phyloP scores from a whole-genome alignment of 2,329 filamentous ascomycete species.

The Sphaerulina vaccinii region DNA sequence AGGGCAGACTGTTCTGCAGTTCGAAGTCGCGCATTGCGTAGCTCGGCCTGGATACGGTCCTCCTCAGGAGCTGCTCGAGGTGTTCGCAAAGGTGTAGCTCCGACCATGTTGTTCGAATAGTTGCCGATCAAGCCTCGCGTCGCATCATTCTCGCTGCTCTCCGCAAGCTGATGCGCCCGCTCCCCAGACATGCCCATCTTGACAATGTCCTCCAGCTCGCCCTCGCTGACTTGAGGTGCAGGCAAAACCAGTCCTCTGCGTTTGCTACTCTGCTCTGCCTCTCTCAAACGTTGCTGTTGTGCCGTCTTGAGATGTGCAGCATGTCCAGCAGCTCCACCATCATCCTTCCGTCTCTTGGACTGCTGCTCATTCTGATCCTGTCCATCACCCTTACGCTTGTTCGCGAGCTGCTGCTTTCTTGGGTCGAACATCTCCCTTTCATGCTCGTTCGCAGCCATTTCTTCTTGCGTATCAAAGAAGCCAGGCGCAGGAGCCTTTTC shows the following conservation, averaged over 20 bases:
- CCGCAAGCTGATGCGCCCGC: conserved; percentile 72
- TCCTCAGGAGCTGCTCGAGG: conserved; percentile 88
- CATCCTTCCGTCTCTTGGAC: conserved; percentile 79
- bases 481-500: conserved; percentile 86
- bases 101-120: conserved; percentile 73
- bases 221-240: conserved; percentile 85
- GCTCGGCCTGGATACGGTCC: conserved; percentile 94
- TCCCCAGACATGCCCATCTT: conserved; percentile 98
- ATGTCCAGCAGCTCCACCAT: conserved; percentile 71
- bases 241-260: conserved; percentile 79
- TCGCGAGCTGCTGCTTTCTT: conserved; percentile 82
- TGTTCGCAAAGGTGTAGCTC: conserved; percentile 83
- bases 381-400: conserved; percentile 88
- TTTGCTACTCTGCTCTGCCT: conserved; percentile 96
- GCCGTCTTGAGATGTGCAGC: conserved; percentile 90
- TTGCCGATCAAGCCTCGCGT: conserved; percentile 84
- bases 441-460: conserved; percentile 75
- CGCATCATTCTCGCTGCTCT: conserved; percentile 76
- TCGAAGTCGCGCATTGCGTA: conserved; percentile 85
- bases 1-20: conserved; percentile 93
- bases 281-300: conserved; percentile 88
- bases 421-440: conserved; percentile 87
- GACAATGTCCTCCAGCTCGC: conserved; percentile 93
- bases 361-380: conserved; percentile 72
- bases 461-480: conserved; percentile 90